A percentile compares a stretch with the other conserved stretches of the same genome.
phyloP scores from a whole-genome alignment of 2,329 filamentous ascomycete species.

The Xylaria sp. region DNA sequence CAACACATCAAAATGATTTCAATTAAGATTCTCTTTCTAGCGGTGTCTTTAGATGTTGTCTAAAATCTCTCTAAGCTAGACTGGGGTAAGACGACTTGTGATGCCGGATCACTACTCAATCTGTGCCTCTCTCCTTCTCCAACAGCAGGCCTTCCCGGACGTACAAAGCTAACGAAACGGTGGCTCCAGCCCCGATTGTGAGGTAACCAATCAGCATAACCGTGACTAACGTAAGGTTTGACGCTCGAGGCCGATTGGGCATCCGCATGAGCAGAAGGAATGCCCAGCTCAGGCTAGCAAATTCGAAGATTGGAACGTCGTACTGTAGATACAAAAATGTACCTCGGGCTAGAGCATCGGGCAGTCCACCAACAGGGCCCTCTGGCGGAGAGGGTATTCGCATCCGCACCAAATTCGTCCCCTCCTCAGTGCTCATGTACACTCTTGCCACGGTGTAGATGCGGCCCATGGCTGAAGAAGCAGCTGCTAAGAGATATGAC shows the following conservation, averaged over 20 bases:
- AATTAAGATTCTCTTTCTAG: background rate
- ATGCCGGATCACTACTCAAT: slow-evolving; percentile 9
- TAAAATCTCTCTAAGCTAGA: slow-evolving; percentile 9
- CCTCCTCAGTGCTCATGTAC: slow-evolving; percentile 18
- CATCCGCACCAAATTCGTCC: slow-evolving; percentile 30
- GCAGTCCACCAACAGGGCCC: slow-evolving; percentile 26
- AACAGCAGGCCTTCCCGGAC: slow-evolving; percentile 27
- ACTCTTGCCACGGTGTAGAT: slow-evolving; percentile 30
- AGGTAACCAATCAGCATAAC: slow-evolving; percentile 26
- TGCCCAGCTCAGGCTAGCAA: slow-evolving; percentile 35
- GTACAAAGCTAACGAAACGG: slow-evolving; percentile 32
- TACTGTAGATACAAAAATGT: slow-evolving; percentile 40
- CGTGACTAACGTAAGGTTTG: slow-evolving; percentile 12
- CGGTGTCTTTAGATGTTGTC: background rate
- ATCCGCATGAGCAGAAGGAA: slow-evolving; percentile 28
- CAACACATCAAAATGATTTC: background rate
- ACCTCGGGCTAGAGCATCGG: slow-evolving; percentile 28
- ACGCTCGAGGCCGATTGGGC: slow-evolving; percentile 8
- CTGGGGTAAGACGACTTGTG: background rate
- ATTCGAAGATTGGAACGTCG: slow-evolving; percentile 36
- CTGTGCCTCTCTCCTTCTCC: slow-evolving; percentile 19
- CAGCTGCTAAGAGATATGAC: slow-evolving; percentile 33
- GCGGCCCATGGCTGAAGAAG: slow-evolving; percentile 28
- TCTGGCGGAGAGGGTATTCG: slow-evolving; percentile 28
- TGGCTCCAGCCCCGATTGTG: slow-evolving; percentile 31